These are phyloP conservation scores for Lichtheimia hyalospora DNA, from an alignment of 371 early-diverging fungal species.

Conservation along the genomic window DNA sequence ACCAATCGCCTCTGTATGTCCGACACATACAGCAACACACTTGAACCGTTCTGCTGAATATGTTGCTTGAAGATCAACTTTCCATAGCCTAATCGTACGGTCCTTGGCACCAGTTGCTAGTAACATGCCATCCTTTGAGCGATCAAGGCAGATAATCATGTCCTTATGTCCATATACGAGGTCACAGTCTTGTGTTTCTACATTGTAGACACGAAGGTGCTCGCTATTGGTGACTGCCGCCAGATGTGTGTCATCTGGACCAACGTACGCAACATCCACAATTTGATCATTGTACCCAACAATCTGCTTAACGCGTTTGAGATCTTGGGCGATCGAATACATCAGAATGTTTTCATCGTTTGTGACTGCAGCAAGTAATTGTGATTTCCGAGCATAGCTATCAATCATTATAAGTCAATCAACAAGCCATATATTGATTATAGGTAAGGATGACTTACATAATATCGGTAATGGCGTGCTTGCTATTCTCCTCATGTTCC, in stretches of 20 bases:
- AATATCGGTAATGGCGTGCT: constrained; percentile 68
- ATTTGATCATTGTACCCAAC: constrained; percentile 96
- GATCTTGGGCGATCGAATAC: constrained; percentile 54
- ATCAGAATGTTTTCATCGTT: constrained; percentile 90
- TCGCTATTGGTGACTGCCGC: constrained; percentile 94
- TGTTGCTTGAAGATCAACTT: constrained; percentile 44
- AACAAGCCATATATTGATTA: background rate
- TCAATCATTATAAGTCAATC: background rate
- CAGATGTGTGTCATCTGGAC: constrained; percentile 66
- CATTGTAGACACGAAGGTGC: constrained; percentile 83
- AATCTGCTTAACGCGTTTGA: constrained; percentile 76
- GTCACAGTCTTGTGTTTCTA: constrained; percentile 78
- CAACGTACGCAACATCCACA: constrained; percentile 83
- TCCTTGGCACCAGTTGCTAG: constrained; percentile 92
- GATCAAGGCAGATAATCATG: constrained; percentile 80
- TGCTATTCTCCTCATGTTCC: constrained; percentile 59
- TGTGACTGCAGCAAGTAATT: constrained; percentile 73
- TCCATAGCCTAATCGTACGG: constrained; percentile 84
- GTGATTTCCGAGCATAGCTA: constrained; percentile 56
- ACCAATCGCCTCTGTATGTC: constrained; percentile 91
- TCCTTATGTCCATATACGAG: constrained; percentile 88
- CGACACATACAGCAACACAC: constrained; percentile 74
- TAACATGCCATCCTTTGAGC: constrained; percentile 63
- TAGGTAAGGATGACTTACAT: constrained; percentile 31
- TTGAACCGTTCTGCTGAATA: constrained; percentile 38